phyloP scores from a whole-genome alignment of 441 rosid species.

The Corymbia citriodora region DNA sequence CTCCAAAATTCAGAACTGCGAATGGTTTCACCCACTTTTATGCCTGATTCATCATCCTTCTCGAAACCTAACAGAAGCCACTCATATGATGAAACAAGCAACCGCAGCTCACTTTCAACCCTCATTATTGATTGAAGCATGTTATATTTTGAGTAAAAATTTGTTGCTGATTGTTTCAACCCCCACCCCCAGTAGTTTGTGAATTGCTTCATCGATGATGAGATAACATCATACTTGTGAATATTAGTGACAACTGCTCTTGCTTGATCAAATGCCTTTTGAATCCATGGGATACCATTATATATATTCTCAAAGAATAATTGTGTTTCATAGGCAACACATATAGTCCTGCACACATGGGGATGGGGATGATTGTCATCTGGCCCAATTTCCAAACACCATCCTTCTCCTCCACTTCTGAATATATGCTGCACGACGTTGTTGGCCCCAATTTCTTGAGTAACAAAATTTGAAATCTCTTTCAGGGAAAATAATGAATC shows the following conservation, averaged over 20 bases:
- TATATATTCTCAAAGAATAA: not conserved
- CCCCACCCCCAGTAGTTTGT: fast-evolving
- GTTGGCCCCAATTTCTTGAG: too few species aligned
- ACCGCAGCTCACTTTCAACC: not conserved
- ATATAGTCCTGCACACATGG: not conserved
- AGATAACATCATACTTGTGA: not conserved
- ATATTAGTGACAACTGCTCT: not conserved
- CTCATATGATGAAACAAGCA: not conserved
- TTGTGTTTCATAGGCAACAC: not conserved
- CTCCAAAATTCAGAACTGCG: not conserved
- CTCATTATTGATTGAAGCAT: not conserved
- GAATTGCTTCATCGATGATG: not conserved
- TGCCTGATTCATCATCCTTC: not conserved
- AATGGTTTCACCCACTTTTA: not conserved
- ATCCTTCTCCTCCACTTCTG: too few species aligned
- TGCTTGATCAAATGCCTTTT: not conserved
- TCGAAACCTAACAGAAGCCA: not conserved
- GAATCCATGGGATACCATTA: not conserved
- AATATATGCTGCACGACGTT: not conserved
- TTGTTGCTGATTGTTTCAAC: not conserved
- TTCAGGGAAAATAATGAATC: fast-evolving
- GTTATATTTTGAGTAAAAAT: not conserved
- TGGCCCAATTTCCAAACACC: not conserved
- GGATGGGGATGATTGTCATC: not conserved
- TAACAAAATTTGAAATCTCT: too few species aligned